Evolutionary conservation across 371 early-diverging fungal genomes (phyloP), one percentile per base, ranked within the genome.

Genomic region (Lichtheimia hyalospora): DNA sequence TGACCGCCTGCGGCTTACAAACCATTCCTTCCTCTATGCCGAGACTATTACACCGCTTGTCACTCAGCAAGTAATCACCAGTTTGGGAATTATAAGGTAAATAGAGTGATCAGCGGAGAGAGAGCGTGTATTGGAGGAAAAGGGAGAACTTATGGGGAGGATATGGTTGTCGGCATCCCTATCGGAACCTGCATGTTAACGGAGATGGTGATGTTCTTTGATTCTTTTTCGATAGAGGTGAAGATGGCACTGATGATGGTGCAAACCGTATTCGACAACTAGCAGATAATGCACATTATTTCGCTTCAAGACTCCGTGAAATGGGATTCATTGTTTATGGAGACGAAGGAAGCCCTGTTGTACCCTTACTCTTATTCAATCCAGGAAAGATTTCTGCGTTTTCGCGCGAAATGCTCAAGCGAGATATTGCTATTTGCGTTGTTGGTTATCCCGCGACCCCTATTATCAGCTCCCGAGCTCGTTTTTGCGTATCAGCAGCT

Each of bases 381-480:
- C 99, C 99, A 6, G 96, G 94, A 52, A 99, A 99, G 80, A 92
- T 99, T 60, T 91, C 93, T 27, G 99, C 97, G 49, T 99, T 99
- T 77, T 94, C 97, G 27, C 85, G 98, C 42, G 92, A 96, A 70
- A 89, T 94, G 72, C 83, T 98, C 43, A 83, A 88, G 63, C 85
- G 95, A 53, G 93, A 92, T 42, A 81, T 99, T 54, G 98, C 97
- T 3, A 95, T 98, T 14, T 98, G 98, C 20, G 97, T 99, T 8
- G 99, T 98, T 2, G 96, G 95, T 40, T 97, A 96, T 79, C 99
- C 99, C 0, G 95, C 96, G 5, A 95, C 95, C 0, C 93, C 97
- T 18, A 92, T 99, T 56, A 92, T 98, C 53, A 86, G 94, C 6
- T 90, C 92, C n/a, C 86, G 99, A 44, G 97, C 94, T 18, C 81